These are phyloP conservation scores for Pulveroboletus ravenelii DNA, from an alignment of 768 basidiomycete genomes.

Conservation along the genomic window DNA sequence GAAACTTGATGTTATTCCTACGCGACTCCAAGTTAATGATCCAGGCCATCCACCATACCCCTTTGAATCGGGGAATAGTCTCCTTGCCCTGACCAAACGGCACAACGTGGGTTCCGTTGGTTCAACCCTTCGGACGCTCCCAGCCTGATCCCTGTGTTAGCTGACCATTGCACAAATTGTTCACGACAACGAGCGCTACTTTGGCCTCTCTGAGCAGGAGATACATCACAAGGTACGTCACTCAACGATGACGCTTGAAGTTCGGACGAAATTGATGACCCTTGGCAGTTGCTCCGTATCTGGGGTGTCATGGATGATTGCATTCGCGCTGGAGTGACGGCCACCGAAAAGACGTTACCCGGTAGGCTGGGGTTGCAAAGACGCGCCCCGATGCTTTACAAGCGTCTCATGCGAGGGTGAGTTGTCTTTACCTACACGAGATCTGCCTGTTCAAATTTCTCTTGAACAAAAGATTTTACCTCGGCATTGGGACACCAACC, in stretches of 20 bases:
- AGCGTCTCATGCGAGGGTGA: constrained; percentile 85
- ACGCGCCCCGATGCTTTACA: constrained; percentile 85
- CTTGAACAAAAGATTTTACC: constrained; percentile 43
- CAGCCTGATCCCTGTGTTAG: constrained; percentile 36
- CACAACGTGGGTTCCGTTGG: constrained; percentile 62
- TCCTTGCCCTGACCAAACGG: constrained; percentile 69
- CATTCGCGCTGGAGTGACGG: constrained; percentile 80
- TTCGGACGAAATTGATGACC: neutral
- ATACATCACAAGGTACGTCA: constrained; percentile 61
- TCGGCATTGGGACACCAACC: constrained; percentile 38
- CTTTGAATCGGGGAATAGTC: constrained; percentile 70
- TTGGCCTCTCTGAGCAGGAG: constrained; percentile 70
- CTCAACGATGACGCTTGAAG: neutral
- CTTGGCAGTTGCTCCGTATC: constrained; percentile 57
- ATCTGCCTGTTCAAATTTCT: constrained; percentile 16
- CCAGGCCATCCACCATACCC: constrained; percentile 74
- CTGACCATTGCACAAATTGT: constrained; percentile 93
- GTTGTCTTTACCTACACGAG: constrained; percentile 6
- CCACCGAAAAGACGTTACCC: constrained; percentile 74
- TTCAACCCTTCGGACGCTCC: neutral
- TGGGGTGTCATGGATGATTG: constrained; percentile 94
- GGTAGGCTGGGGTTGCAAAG: constrained; percentile 78
- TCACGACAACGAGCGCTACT: constrained; percentile 84
- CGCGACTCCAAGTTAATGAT: constrained; percentile 17
- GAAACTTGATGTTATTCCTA: constrained; percentile 12